A percentile compares a stretch with the other conserved stretches of the same genome.
phyloP scores from a whole-genome alignment of 1,284 basidiomycete species.

The Pseudomicrostroma phylloplanum region DNA sequence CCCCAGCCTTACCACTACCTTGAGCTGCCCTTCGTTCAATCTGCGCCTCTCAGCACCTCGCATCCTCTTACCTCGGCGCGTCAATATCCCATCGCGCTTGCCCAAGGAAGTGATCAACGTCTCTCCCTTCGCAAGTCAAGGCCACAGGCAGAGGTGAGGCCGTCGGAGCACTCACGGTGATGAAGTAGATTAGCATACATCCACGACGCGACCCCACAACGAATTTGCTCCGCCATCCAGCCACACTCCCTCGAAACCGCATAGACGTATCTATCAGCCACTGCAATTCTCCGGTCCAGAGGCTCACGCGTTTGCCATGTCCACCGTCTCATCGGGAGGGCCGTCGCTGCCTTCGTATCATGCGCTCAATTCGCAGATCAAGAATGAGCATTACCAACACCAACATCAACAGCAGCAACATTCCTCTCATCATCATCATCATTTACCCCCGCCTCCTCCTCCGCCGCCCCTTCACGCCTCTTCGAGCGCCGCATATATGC shows the following conservation, averaged over 20 bases:
- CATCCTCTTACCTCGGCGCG: no score
- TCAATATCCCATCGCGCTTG: no score
- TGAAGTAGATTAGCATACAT: no score
- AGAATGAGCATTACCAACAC: neutral
- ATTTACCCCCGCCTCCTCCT: neutral
- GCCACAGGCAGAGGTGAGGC: no score
- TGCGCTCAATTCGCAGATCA: neutral
- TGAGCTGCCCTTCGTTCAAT: no score
- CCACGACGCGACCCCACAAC: no score
- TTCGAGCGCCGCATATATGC: neutral
- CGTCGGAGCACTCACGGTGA: no score
- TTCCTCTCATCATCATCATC: neutral
- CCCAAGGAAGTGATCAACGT: no score
- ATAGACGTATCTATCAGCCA: constrained; percentile 1
- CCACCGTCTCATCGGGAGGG: neutral
- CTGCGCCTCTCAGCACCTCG: no score
- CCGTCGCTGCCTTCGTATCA: neutral
- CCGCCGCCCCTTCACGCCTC: neutral
- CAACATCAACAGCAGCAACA: constrained; percentile 1
- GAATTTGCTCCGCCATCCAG: no score
- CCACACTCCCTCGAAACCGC: neutral
- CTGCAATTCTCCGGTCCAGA: neutral
- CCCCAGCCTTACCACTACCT: no score
- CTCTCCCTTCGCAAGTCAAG: no score
- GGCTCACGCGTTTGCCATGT: neutral